Evolutionary conservation across 805 yeast species (phyloP), one percentile per base, ranked within the genome.

Genomic region (Torulaspora microellipsoides): DNA sequence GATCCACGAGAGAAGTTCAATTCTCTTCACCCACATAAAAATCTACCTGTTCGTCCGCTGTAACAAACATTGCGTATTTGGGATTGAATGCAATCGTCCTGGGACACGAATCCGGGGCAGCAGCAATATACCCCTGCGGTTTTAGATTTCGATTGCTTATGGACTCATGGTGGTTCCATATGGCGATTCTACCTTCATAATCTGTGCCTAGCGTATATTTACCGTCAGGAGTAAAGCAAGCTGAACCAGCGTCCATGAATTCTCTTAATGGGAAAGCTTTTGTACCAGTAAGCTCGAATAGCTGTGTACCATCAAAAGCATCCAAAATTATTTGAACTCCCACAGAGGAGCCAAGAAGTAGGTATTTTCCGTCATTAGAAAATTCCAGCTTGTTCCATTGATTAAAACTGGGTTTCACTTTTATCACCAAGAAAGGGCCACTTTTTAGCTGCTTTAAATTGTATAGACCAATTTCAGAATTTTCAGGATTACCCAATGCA

Each of bases 351-450:
- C 78, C 75, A 2, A 88, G 62, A 8, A 86, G 65, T 7, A 90
- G 50, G 47, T 71, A 68, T 54, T 80, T 81, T 20, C 90, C 90
- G 57, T 80, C 81, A 56, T 86, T 86, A 10, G 95, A 80, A 60
- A 89, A 86, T 61, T 87, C 95, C 15, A 86, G 48, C 52, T 80
- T 81, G 27, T 73, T 72, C 83, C 90, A 83, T 13, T 59, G 54
- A 52, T 37, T 66, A 36, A 64, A 66, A 15, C 45, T 36, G 15
- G 53, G 56, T 27, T 71, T 70, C 7, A 76, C 64, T 12, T 66
- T 62, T 37, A 74, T 70, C 2, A 72, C 64, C 6, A 69, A 52
- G 55, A 78, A 87, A 45, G 76, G 91, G 52, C 64, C 78, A 29
- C 73, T 72, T 28, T 80, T 82, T 55, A 77, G 77, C 38, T 71